Evolutionary conservation across 257 asterid genomes (phyloP), one percentile per base, ranked within the genome.

Genomic region (Lithospermum erythrorhizon): DNA sequence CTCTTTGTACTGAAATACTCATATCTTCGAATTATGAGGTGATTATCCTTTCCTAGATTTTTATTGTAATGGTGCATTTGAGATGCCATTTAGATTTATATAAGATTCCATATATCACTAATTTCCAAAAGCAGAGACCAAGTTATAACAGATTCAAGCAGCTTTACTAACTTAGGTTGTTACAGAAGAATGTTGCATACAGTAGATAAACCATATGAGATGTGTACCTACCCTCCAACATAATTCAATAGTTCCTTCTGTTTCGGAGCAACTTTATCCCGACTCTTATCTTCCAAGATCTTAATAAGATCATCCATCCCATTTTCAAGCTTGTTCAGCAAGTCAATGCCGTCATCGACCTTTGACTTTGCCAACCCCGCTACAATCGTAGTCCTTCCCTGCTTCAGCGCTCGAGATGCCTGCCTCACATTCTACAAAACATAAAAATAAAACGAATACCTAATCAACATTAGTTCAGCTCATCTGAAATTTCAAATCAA

Each of bases 241-340:
- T 89, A 93, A 65, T 73, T 81, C 55, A 93, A 97, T 75, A 93
- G 84, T 70, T 93, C 97, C 83, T 81, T 93, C 80, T 93, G 99
- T 81, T 89, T 89, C 49, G 96, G 89, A 23, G 81, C 85, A 66
- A 93, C 83, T 8, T 77, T 96, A 37, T 81, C 95, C 9, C 99
- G 90, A 54, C 81, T 76, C 82, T 32, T 81, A 55, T 79, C 86
- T 89, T 84, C 97, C 35, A 78, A 87, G 66, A 89, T 87, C 65
- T 79, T 75, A 68, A 75, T 82, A 74, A 93, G 74, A 65, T 83
- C 96, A 41, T 81, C 91, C 79, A 93, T 63, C 64, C 97, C 99
- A n/a, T 58, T 63, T 67, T 93, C 97, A 63, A 93, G 79, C 67
- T 89, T 89, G 80, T 82, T 68, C 45, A 93, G 95, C 86, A 81